phyloP scores from a whole-genome alignment of 2,329 filamentous ascomycete genomes.

The Chrysosphaeria jannelii region DNA sequence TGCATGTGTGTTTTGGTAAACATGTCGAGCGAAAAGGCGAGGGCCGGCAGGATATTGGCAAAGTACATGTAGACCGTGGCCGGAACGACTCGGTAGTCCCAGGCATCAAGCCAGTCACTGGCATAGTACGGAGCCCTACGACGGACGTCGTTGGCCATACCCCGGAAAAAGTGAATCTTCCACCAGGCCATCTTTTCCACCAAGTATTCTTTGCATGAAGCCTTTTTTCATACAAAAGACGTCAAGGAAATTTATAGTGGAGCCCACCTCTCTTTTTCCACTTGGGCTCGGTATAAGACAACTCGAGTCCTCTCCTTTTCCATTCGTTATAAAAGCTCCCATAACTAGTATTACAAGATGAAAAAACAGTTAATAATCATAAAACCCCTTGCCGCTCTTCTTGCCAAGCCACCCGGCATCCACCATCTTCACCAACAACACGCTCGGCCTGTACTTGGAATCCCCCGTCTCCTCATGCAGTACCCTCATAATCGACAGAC shows the following conservation, averaged over 20 bases:
- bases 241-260: too few species aligned
- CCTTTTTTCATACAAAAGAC: too few species aligned
- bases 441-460: conserved; percentile 77
- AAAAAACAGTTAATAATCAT: conserved; percentile 34
- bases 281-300: too few species aligned
- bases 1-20: conserved; percentile 62
- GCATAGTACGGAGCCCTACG: conserved; percentile 46
- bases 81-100: conserved; percentile 70
- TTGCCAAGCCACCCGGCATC: conserved; percentile 94
- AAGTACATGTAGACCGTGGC: conserved; percentile 88
- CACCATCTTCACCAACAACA: conserved; percentile 79
- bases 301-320: background rate
- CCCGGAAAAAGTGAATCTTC: conserved; percentile 43
- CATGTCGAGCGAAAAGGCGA: conserved; percentile 83
- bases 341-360: background rate
- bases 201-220: too few species aligned
- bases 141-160: conserved; percentile 52
- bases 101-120: conserved; percentile 65
- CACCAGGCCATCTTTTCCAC: conserved; percentile 25
- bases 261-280: too few species aligned
- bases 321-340: background rate
- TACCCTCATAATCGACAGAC: conserved; percentile 89
- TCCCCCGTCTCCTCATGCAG: conserved; percentile 76
- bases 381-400: conserved; percentile 91
- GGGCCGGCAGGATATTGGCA: conserved; percentile 61